These are phyloP conservation scores for Fusarium sp. DNA, from an alignment of 2,329 filamentous ascomycete genomes.

Conservation along the genomic window DNA sequence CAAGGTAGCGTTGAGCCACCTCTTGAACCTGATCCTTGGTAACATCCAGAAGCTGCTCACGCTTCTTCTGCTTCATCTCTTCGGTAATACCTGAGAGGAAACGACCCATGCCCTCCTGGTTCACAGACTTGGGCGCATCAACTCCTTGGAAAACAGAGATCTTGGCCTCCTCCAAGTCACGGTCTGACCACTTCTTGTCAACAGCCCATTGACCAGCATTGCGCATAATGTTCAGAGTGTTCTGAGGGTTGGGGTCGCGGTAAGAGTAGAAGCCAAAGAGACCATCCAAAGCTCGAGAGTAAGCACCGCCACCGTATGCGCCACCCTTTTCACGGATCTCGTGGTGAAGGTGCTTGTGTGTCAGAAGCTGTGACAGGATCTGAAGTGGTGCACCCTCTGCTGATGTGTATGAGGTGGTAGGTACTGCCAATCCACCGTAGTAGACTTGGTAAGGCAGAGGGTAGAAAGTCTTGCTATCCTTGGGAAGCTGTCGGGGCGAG, in stretches of 20 bases:
- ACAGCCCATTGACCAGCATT: constrained; percentile 85
- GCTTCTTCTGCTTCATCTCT: constrained; percentile 86
- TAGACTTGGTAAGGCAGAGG: constrained; percentile 97
- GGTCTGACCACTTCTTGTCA: constrained; percentile 82
- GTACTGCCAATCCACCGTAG: constrained; percentile 85
- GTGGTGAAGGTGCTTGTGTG: constrained; percentile 95
- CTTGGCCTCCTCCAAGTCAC: constrained; percentile 95
- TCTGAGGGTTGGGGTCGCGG: constrained; percentile 92
- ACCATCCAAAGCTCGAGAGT: constrained; percentile 81
- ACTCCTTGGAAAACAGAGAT: constrained; percentile 92
- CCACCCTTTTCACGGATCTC: constrained; percentile 98
- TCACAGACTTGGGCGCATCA: constrained; percentile 89
- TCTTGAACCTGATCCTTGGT: constrained; percentile 81
- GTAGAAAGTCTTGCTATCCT: constrained; percentile 83
- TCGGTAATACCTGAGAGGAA: constrained; percentile 89
- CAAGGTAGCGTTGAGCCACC: constrained; percentile 84
- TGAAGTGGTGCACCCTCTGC: constrained; percentile 82
- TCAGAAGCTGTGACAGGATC: constrained; percentile 89
- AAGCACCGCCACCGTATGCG: constrained; percentile 93
- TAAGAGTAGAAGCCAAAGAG: constrained; percentile 97
- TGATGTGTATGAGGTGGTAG: constrained; percentile 85
- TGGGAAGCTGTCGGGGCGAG: constrained; percentile 52
- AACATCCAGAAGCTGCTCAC: constrained; percentile 89
- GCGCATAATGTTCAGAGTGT: constrained; percentile 86
- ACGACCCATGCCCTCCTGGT: constrained; percentile 84